These are phyloP conservation scores for Cladosporium sp. DNA, from an alignment of 2,329 filamentous ascomycete species.

Conservation along the genomic window DNA sequence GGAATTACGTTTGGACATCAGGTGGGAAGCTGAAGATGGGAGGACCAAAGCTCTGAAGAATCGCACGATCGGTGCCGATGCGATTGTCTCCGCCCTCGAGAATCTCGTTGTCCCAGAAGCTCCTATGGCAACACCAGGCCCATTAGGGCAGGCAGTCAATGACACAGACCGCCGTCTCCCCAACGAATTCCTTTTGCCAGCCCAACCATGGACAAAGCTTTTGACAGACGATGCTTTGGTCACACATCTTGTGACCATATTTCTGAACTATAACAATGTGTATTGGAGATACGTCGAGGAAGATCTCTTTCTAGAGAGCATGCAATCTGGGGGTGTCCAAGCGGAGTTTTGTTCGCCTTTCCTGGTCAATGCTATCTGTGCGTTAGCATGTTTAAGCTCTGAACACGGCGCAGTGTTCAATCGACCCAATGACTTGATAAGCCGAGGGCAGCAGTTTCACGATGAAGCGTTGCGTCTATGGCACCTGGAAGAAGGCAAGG, in stretches of 20 bases:
- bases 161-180: background rate
- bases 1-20: background rate
- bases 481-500: background rate
- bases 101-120: background rate
- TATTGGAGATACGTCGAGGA: constrained; percentile 32
- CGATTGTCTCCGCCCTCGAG: background rate
- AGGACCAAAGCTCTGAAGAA: background rate
- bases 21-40: background rate
- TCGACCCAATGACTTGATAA: background rate
- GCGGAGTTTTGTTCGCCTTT: constrained; percentile 24
- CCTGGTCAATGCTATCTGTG: background rate
- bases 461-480: constrained; percentile 3
- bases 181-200: constrained; percentile 22
- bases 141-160: background rate
- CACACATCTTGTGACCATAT: constrained; percentile 30
- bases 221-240: constrained; percentile 26
- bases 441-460: background rate
- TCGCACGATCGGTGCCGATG: background rate
- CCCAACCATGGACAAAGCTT: constrained; percentile 29
- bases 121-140: background rate
- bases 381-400: background rate
- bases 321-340: constrained; percentile 28
- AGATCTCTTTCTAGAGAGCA: constrained; percentile 33
- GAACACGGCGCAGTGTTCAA: background rate
- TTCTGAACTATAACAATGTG: constrained; percentile 19